phyloP scores from a whole-genome alignment of 768 basidiomycete genomes.

The Trametes cinnabarina region DNA sequence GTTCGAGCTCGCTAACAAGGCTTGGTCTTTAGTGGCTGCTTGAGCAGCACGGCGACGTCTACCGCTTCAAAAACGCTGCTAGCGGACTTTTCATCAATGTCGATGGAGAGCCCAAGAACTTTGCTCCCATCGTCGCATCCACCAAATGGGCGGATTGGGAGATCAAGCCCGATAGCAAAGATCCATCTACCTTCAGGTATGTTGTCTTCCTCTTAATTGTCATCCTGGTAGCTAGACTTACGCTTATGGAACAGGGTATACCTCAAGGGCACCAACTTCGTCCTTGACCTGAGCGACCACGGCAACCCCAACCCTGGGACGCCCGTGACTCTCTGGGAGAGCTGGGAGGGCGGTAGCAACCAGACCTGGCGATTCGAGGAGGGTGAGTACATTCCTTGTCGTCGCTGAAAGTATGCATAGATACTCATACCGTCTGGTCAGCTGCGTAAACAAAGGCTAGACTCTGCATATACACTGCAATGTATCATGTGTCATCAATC shows the following conservation, averaged over 20 bases:
- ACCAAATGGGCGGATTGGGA: slow-evolving; percentile 44
- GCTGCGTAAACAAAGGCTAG: not conserved
- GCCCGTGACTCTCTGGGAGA: slow-evolving; percentile 45
- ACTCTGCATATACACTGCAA: not conserved
- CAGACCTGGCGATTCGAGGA: slow-evolving; percentile 51
- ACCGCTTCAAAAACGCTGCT: slow-evolving; percentile 41
- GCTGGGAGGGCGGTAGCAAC: slow-evolving; percentile 45
- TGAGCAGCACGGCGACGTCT: slow-evolving; percentile 33
- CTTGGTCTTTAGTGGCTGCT: slow-evolving; percentile 46
- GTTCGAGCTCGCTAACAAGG: not conserved
- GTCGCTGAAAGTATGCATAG: no score
- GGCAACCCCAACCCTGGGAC: slow-evolving; percentile 47
- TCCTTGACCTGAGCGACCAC: slow-evolving; percentile 46
- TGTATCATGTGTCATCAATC: no score
- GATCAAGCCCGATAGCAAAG: slow-evolving; percentile 45
- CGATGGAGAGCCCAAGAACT: slow-evolving; percentile 30
- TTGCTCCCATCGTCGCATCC: slow-evolving; percentile 37
- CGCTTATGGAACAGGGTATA: slow-evolving; percentile 39
- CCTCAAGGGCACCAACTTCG: slow-evolving; percentile 41
- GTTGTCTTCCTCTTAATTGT: no score
- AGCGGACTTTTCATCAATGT: slow-evolving; percentile 43
- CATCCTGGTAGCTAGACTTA: no score
- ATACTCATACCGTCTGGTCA: not conserved
- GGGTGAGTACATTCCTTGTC: slow-evolving; percentile 6
- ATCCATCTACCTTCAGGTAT: slow-evolving; percentile 43